Percentiles rank a stretch among this genome's conserved stretches.
These are phyloP conservation scores for Ocimum tenuiflorum DNA, from an alignment of 257 asterid species.

Conservation along the genomic window DNA sequence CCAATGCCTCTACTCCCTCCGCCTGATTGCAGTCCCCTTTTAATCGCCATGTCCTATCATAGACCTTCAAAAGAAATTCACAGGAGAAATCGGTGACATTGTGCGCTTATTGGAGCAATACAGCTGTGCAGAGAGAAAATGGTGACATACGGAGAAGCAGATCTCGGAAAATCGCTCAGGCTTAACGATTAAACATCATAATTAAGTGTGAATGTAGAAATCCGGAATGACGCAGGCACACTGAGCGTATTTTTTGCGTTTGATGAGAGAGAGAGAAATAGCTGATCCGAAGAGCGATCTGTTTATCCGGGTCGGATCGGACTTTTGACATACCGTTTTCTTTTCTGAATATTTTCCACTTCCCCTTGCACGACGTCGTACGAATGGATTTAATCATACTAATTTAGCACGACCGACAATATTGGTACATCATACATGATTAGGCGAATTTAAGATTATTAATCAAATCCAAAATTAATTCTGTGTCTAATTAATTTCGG, in stretches of 20 bases:
- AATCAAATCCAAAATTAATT: no score
- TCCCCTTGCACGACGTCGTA: no score
- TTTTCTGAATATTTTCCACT: no score
- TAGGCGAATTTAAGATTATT: no score
- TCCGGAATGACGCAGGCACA: conserved; percentile 4
- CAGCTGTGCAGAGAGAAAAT: conserved; percentile 3
- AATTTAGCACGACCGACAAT: no score
- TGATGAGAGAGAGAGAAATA: neutral
- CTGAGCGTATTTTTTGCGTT: neutral
- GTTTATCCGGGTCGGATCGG: no score
- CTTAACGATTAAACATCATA: conserved; percentile 4
- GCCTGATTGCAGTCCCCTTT: conserved; percentile 32
- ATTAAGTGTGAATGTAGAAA: neutral
- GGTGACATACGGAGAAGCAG: conserved; percentile 15
- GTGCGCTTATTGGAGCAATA: conserved; percentile 3
- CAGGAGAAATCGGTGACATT: conserved; percentile 15
- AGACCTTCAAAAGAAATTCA: conserved; percentile 27
- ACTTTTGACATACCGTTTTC: no score
- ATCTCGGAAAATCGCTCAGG: conserved; percentile 22
- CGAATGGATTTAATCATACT: no score
- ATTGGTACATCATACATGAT: no score
- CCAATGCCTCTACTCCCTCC: conserved; percentile 31
- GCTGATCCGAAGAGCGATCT: no score
- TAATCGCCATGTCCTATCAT: conserved; percentile 44
- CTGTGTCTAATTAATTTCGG: no score